Percentiles rank a stretch among this genome's conserved stretches.
Conservation (phyloP, 116 monocot species). For the Papilionanthe hybrid region DNA sequence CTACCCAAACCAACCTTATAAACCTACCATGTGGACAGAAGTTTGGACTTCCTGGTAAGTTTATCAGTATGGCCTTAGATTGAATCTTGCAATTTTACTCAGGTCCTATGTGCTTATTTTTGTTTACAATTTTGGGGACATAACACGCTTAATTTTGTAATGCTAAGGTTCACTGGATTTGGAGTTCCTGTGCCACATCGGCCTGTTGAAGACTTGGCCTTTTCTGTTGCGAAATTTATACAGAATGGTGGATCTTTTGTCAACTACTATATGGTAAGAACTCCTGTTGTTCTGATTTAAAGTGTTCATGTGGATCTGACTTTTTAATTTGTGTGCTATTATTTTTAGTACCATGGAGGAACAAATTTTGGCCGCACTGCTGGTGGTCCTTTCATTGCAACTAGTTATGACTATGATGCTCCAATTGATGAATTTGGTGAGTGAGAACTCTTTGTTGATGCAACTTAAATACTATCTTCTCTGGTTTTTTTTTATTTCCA, state of each 20-base stretch:
- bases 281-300: neutral
- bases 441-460: neutral
- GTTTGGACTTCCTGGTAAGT: conserved; percentile 89
- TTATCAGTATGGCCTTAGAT: neutral
- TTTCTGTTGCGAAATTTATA: conserved; percentile 59
- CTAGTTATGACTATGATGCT: conserved; percentile 31
- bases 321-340: neutral
- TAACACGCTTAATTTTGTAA: neutral
- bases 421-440: conserved; percentile 32
- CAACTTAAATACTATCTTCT: neutral
- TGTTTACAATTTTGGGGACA: neutral
- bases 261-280: conserved; percentile 68
- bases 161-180: conserved; percentile 49
- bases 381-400: conserved; percentile 26
- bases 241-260: conserved; percentile 87
- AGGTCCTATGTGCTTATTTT: neutral
- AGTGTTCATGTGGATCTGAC: neutral
- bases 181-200: conserved; percentile 47
- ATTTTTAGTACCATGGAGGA: conserved; percentile 25
- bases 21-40: conserved; percentile 95
- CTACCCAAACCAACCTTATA: conserved; percentile 74
- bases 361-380: conserved; percentile 29
- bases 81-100: too few relatives aligned
- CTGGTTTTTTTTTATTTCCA: neutral
- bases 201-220: conserved; percentile 50